These are phyloP conservation scores for Micractinium sp. DNA, from an alignment of 139 green algal genomes.

Conservation along the genomic window DNA sequence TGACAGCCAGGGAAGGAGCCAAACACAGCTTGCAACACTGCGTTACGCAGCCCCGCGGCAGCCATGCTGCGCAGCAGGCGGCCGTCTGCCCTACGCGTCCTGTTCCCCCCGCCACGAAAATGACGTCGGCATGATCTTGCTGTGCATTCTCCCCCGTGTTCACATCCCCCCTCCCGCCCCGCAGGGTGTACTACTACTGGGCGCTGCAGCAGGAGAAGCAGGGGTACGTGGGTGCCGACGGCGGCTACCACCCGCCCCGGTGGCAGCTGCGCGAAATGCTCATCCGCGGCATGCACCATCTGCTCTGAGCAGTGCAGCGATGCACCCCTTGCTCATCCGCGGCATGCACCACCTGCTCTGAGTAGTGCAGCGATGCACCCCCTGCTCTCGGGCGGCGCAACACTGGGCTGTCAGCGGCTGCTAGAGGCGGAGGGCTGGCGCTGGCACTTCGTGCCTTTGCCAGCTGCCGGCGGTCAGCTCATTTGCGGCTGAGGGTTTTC, in stretches of 20 bases:
- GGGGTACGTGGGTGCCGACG: slow-evolving; percentile 74
- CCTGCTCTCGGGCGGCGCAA: no score
- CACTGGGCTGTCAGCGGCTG: no score
- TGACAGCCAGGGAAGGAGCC: no score
- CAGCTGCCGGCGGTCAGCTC: not conserved
- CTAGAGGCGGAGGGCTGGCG: not conserved
- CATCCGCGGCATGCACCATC: slow-evolving; percentile 70
- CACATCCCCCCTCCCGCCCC: not conserved
- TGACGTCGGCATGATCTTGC: no score
- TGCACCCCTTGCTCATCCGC: not conserved
- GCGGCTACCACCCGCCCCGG: slow-evolving; percentile 76
- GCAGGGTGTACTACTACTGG: slow-evolving; percentile 81
- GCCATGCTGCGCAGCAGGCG: no score
- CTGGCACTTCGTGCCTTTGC: not conserved
- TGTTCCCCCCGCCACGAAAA: no score
- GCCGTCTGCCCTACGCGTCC: no score
- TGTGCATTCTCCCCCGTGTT: no score
- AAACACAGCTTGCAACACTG: not conserved
- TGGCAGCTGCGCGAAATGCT: slow-evolving; percentile 93
- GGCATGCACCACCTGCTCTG: not conserved
- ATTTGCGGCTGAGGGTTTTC: no score
- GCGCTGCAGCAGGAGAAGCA: slow-evolving; percentile 79
- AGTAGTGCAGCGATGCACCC: no score
- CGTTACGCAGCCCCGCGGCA: not conserved
- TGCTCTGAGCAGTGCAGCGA: slow-evolving; percentile 44